Conservation (phyloP, 2,329 filamentous ascomycete species). For the Claviceps cyperi region DNA sequence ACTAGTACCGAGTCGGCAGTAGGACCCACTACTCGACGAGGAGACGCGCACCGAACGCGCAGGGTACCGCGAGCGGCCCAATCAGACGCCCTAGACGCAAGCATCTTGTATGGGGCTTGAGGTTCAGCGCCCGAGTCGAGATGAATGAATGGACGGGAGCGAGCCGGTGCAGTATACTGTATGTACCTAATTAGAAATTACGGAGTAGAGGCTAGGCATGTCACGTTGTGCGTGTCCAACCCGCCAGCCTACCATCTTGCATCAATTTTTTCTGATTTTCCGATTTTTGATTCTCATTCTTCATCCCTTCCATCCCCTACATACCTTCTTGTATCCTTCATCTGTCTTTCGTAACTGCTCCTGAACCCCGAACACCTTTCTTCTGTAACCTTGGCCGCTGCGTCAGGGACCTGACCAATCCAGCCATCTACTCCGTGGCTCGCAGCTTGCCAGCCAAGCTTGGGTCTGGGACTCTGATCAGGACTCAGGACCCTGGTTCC, state of each 20-base stretch:
- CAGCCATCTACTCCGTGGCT: no score
- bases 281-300: no score
- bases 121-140: no score
- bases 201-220: background rate
- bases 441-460: background rate
- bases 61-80: no score
- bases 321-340: background rate
- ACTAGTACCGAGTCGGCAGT: background rate
- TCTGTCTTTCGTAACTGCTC: background rate
- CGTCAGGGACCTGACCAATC: background rate
- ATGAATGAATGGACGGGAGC: no score
- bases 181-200: no score
- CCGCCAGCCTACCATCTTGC: background rate
- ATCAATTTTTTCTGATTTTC: background rate
- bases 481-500: slow-evolving; percentile 3
- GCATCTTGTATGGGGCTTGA: no score
- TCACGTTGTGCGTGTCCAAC: background rate
- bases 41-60: no score
- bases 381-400: background rate
- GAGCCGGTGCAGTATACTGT: no score
- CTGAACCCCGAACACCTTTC: background rate
- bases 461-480: no score
- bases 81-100: no score
- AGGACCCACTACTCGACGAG: background rate
- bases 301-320: no score